Evolutionary conservation across 805 yeast genomes (phyloP).

Genomic region (Pichia insulana): DNA sequence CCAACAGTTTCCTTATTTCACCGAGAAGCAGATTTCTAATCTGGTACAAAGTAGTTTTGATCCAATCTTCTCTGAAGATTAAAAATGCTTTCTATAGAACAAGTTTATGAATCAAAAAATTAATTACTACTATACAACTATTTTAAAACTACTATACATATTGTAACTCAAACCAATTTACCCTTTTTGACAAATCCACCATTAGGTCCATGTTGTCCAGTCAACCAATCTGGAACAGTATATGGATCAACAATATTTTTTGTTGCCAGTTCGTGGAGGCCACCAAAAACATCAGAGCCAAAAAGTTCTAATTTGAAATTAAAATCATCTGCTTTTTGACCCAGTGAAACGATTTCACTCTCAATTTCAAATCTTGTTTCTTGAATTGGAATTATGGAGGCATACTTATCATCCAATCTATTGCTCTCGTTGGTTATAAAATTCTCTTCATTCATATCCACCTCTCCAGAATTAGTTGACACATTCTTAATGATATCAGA

Average conservation of each 20-base stretch:
- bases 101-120: too few relatives aligned
- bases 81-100: neutral
- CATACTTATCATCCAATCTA: constrained; percentile 27
- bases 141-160: neutral
- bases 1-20: neutral
- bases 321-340: constrained; percentile 12
- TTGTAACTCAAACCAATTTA: constrained; percentile 13
- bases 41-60: neutral
- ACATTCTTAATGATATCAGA: constrained; percentile 10
- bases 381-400: constrained; percentile 54
- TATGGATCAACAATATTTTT: constrained; percentile 41
- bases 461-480: constrained; percentile 2
- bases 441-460: constrained; percentile 1
- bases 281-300: constrained; percentile 73
- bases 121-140: too few relatives aligned
- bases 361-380: constrained; percentile 36
- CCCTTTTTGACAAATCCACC: constrained; percentile 41
- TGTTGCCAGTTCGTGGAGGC: constrained; percentile 59
- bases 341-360: neutral
- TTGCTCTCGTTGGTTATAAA: constrained; percentile 10
- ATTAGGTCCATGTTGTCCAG: constrained; percentile 60
- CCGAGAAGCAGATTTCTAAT: neutral
- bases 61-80: neutral
- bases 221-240: constrained; percentile 65
- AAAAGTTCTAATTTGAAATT: constrained; percentile 31